phyloP scores from a whole-genome alignment of 2,329 filamentous ascomycete genomes.

The Fusarium equiseti region DNA sequence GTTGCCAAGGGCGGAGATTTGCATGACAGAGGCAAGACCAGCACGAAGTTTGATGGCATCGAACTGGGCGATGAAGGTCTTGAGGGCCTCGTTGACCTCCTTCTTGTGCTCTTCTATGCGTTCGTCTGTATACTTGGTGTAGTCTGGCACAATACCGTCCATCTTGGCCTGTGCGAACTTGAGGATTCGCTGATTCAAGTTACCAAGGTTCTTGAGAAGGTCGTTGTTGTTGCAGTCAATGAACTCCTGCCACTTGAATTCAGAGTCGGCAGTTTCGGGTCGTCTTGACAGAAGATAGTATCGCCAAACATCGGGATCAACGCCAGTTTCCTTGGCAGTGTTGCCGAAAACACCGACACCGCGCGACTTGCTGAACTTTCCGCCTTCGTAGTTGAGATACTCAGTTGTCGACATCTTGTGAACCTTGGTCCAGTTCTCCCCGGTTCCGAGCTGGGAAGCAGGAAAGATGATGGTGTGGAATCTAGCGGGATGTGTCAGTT shows the following conservation, averaged over 20 bases:
- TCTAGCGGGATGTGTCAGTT: slow-evolving; percentile 27
- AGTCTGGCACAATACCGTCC: slow-evolving; percentile 75
- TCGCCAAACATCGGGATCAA: slow-evolving; percentile 89
- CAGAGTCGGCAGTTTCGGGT: slow-evolving; percentile 86
- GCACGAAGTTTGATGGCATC: slow-evolving; percentile 78
- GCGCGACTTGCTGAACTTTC: slow-evolving; percentile 93
- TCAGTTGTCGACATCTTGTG: slow-evolving; percentile 91
- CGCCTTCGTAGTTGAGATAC: slow-evolving; percentile 85
- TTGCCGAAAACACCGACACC: slow-evolving; percentile 93
- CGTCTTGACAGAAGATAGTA: slow-evolving; percentile 90
- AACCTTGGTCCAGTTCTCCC: slow-evolving; percentile 89
- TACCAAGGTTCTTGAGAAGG: slow-evolving; percentile 80
- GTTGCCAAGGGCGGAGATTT: slow-evolving; percentile 71
- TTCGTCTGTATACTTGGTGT: slow-evolving; percentile 66
- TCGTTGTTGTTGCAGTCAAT: slow-evolving; percentile 89
- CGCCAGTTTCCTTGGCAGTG: slow-evolving; percentile 86
- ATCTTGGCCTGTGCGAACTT: slow-evolving; percentile 84
- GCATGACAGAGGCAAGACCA: slow-evolving; percentile 73
- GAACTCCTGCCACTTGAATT: slow-evolving; percentile 91
- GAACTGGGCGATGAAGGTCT: slow-evolving; percentile 74
- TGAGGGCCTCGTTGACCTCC: slow-evolving; percentile 75
- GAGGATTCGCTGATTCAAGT: slow-evolving; percentile 79
- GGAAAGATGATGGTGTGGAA: slow-evolving; percentile 91
- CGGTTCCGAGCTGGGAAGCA: slow-evolving; percentile 84
- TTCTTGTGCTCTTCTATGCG: slow-evolving; percentile 66